Base-by-base conservation (phyloP, 2,329 filamentous ascomycete genomes). In the Alternaria novae-zelandiae region DNA sequence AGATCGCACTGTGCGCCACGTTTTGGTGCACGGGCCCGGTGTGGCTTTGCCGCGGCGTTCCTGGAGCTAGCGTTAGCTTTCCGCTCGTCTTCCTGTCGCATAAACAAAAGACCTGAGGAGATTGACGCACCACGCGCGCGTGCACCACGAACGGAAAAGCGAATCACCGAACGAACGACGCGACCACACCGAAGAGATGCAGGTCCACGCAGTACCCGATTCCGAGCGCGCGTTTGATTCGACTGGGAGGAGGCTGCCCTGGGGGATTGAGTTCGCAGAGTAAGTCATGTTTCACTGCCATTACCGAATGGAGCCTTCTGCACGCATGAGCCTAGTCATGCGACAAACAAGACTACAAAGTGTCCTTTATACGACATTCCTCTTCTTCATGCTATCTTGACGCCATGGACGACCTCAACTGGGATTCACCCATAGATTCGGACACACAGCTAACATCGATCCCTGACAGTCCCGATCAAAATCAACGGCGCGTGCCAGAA, bases 121-220 rank as follows among this genome's bases (percentile, higher is more conserved):
- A 44, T 17, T 50, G n/a, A 26, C 28, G 44, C 54, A 51, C 46
- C 20, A 64, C 59, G 50, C 54, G 56, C 54, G 47, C 54, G 15
- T 47, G 61, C 59, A 64, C 60, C 57, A 43, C 53, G 15, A 59
- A 49, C 30, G 44, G 41, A 54, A 53, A 11, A 43, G 36, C 23
- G 51, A 65, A 47, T 36, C 8, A 17, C 20, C 25, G 17, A 51
- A 20, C 21, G 41, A n/a, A 25, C 12, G 17, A 41, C 15, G 26
- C n/a, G 13, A 54, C 25, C 11, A 55, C 9, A n/a, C 43, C 13
- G 15, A 17, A 25, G 81, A 80, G 59, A 90, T 90, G 86, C 88
- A 90, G 78, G 87, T 90, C 55, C 88, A 90, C 77, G 87, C 86
- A 30, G 88, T 90, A 11, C 87, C 88, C 32, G 86, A 86, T 57